Base-by-base conservation (phyloP, 805 yeast species). In the Alloascoidea africana region DNA sequence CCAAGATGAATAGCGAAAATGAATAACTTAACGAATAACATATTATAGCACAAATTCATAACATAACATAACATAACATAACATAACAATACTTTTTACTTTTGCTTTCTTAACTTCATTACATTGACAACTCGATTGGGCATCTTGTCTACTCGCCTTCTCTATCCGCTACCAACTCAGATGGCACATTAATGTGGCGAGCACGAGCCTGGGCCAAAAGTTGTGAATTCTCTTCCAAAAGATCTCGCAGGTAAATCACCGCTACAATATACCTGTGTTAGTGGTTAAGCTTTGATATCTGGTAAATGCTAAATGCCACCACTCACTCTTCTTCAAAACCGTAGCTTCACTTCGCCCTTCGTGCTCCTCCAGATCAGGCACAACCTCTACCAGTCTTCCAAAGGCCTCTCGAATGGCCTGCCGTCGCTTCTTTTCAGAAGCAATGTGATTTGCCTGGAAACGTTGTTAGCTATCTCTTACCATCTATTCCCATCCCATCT, bases 401-500 rank as follows among this genome's bases (percentile, higher is more conserved):
- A 84, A 87, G 5, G 85, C 87, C 5, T 76, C 70, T 34, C 96
- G 63, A 16, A 89, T 84, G 33, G 87, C 84, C 45, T 77, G 84
- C 43, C 97, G 64, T 48, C 97, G 65, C 50, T 80, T 81, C 53
- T 85, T 87, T 52, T 87, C 97, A 0, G 87, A 77, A 3, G 82
- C 82, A 4, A 83, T 80, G 49, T 82, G 94, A 46, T 78, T 82
- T 3, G 76, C 77, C 74, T 76, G n/a, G n/a, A 8, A 8, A 8
- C n/a, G n/a, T n/a, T n/a, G 27, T 27, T 36, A 36, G 40, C n/a
- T 11, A 17, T 14, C 17, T 39, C 37, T 16, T 17, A 14, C 13
- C 19, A 14, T 14, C 15, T 33, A 14, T 17, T 15, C n/a, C 14
- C 40, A 16, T 15, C 13, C 4, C 13, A 19, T 5, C 23, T 13